Conservation (phyloP, 1,284 basidiomycete genomes). For the Ganoderma meredithae region DNA sequence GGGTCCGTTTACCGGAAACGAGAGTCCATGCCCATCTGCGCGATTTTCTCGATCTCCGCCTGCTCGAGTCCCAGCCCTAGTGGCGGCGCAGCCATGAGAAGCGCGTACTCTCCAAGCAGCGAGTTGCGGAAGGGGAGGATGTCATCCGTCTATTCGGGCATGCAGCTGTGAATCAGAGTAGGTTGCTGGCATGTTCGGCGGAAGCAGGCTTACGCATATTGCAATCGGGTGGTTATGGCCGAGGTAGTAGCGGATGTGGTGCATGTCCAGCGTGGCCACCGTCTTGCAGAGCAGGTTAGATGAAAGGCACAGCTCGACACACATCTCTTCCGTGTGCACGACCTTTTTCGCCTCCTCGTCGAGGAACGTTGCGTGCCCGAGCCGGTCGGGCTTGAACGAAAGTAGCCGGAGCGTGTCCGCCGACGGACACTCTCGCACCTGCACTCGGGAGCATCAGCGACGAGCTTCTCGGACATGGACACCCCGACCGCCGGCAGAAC, state of each 20-base stretch:
- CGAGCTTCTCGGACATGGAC: neutral
- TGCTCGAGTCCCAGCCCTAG: constrained; percentile 71
- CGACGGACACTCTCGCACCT: constrained; percentile 59
- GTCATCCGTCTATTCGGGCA: constrained; percentile 73
- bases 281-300: constrained; percentile 86
- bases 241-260: constrained; percentile 78
- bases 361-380: constrained; percentile 87
- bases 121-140: constrained; percentile 79
- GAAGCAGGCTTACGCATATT: constrained; percentile 68
- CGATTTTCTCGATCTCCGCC: constrained; percentile 62
- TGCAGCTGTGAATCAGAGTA: neutral
- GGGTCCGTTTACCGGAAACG: constrained; percentile 36
- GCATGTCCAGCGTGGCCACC: constrained; percentile 65
- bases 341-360: constrained; percentile 63
- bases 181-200: constrained; percentile 5
- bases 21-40: constrained; percentile 65
- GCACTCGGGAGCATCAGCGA: constrained; percentile 1
- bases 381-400: constrained; percentile 67
- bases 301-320: constrained; percentile 82
- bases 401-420: constrained; percentile 73
- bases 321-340: constrained; percentile 66
- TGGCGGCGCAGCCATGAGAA: constrained; percentile 73
- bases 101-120: constrained; percentile 76
- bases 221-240: constrained; percentile 69
- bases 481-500: neutral